Base-by-base conservation (phyloP, 352 stramenopile genomes). In the Globisporangium abappressorium region DNA sequence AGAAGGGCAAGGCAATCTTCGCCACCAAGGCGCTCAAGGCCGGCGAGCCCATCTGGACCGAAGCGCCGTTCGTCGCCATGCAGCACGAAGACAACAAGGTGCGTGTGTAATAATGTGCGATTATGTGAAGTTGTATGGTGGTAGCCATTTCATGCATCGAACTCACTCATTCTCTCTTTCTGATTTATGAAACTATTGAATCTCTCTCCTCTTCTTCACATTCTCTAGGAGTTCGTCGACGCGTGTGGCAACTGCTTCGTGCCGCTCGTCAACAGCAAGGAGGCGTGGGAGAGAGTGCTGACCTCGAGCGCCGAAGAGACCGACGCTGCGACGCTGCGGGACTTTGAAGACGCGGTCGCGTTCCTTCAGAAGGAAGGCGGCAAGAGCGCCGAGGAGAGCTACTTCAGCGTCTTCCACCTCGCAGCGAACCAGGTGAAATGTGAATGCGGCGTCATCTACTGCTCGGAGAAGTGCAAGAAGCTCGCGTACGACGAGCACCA, bases 221-320 rank as follows among this genome's bases (percentile, higher is more conserved):
- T 66, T 24, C 65, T 34, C 30, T 24, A 73, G 62, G 84, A 89
- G 71, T 90, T 90, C 63, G 79, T 90, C 26, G 81, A 90, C 66
- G 90, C 80, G 66, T 94, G 86, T 65, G 84, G 87, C 62, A 86
- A 92, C 64, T 94, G 86, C 77, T 92, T 92, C 63, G 82, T 91
- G 61, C 82, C 81, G 62, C 74, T 91, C 28, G 85, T 91, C 68
- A 79, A 90, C 73, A 85, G 71, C 68, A 80, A 81, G 56, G 73
- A 75, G 20, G 78, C 71, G 53, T 92, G 84, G 84, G 77, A 84
- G 14, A 72, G 82, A 28, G 79, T 91, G 56, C 56, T 87, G 47
- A 59, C 78, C 51, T 67, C 72, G 59, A 82, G 57, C 49, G 63
- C 47, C 15, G 72, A 84, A n/a, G 72, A 73, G 57, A 79, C 86